Base-by-base conservation (phyloP, 805 yeast genomes). In the Candida chilensis region DNA sequence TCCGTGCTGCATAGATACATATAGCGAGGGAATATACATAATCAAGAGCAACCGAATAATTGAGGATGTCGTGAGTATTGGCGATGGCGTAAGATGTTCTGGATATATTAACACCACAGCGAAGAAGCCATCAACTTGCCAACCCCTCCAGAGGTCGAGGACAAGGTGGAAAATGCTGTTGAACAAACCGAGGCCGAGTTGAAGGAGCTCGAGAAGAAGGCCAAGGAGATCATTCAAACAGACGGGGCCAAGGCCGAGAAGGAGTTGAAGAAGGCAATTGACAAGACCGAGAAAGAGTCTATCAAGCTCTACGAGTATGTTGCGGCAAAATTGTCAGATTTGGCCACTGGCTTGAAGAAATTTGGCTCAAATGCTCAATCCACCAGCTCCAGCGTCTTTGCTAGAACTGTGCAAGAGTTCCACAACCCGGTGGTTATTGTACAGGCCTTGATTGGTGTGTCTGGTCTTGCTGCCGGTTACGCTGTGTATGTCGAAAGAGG, bases 341-440 rank as follows among this genome's bases (percentile, higher is more conserved):
- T 14, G 8, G 15, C 14, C 21, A 5, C 17, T 6, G 4, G 8
- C 20, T n/a, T 14, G 17, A 6, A 30, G 25, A 20, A n/a, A n/a
- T n/a, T n/a, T n/a, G n/a, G n/a, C n/a, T n/a, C n/a, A n/a, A n/a
- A n/a, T n/a, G n/a, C n/a, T n/a, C n/a, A 13, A 18, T 16, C 14
- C 16, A 32, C 27, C 15, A 36, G 50, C 5, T 32, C 38, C 15
- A 28, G 41, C 11, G 45, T 50, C 12, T 31, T 41, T 16, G 36
- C 40, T 12, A 39, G 37, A 24, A 44, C 55, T 13, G 36, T 32
- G 20, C 34, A 36, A 16, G 81, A 74, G 47, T 57, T 76, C 38
- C 62, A 73, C 43, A 75, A 77, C 56, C 84, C 84, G 0, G 79
- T 70, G 4, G 79, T 77, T 27, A 53, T 69, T 13, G 50, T 71